Base-by-base conservation (phyloP, 2,329 filamentous ascomycete genomes). In the Amylocarpus encephaloides region DNA sequence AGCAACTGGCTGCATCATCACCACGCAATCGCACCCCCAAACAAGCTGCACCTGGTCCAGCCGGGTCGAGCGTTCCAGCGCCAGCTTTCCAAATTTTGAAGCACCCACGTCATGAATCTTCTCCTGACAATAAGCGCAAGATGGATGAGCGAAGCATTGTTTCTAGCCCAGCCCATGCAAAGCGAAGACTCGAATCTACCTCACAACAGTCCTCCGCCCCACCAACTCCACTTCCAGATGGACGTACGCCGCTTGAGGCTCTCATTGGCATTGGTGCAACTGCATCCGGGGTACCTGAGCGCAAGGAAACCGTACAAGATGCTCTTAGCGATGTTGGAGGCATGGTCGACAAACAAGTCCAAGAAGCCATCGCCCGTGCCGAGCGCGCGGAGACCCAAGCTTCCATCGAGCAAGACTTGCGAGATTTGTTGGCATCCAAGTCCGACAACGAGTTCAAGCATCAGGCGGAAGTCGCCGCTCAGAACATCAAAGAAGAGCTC, bases 241-340 rank as follows among this genome's bases (percentile, higher is more conserved):
- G 60, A 38, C 57, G 72, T 68, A 48, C 64, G 70, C 56, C 76
- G 46, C 49, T 64, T 29, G 62, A 66, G 43, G 61, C 63, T 33
- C 38, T 64, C 16, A 62, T 64, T 45, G 62, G 63, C 6, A 66
- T 63, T 43, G 62, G 56, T 32, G 19, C 44, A 12, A 10, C 18
- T 10, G 34, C 12, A 12, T 18, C 22, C 6, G 35, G 12, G 16
- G 63, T 65, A 13, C 48, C 59, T 33, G 44, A 42, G 15, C 63
- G 68, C 41, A 80, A 74, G 57, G 84, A 88, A 67, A 85, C 83
- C 44, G 85, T 93, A 29, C 75, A 85, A 16, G 80, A 88, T 49
- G 83, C 85, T 22, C 73, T 90, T 36, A 78, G 74, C 57, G 82
- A 82, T 38, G 72, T 90, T 56, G 85, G 83, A 39, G 71, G 74